Conservation (phyloP, 2,329 filamentous ascomycete genomes). For the Colletotrichum tanaceti region DNA sequence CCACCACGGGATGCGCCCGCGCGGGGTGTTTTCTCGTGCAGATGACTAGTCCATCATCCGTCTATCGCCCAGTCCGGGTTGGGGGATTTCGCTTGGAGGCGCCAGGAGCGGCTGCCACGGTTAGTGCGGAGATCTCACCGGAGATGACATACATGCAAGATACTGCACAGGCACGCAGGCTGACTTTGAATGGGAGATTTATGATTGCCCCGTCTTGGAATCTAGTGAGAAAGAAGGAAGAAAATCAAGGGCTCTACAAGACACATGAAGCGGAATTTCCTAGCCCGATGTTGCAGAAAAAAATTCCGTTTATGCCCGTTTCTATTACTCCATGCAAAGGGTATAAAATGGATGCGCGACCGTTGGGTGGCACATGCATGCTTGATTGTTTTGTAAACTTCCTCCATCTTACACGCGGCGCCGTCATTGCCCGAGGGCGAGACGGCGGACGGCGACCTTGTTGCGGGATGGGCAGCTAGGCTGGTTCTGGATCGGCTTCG, state of each 20-base stretch:
- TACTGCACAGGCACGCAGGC: background rate
- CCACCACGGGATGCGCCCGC: slow-evolving; percentile 15
- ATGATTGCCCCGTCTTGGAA: slow-evolving; percentile 24
- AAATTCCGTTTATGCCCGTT: slow-evolving; percentile 33
- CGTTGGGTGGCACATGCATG: slow-evolving; percentile 20
- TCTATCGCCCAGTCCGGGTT: background rate
- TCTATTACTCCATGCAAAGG: slow-evolving; percentile 39
- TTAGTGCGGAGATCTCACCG: background rate
- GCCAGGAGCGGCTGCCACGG: background rate
- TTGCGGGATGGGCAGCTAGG: background rate
- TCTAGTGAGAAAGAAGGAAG: slow-evolving; percentile 1
- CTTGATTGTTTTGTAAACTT: slow-evolving; percentile 16
- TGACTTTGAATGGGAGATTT: slow-evolving; percentile 12
- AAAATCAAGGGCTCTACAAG: slow-evolving; percentile 20
- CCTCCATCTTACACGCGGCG: slow-evolving; percentile 32
- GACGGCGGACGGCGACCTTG: background rate
- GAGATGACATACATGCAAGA: background rate
- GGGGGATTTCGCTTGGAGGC: background rate
- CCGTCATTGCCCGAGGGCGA: slow-evolving; percentile 2
- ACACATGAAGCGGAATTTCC: slow-evolving; percentile 15
- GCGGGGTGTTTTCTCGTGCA: slow-evolving; percentile 22
- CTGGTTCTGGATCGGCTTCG: slow-evolving; percentile 24
- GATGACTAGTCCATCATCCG: slow-evolving; percentile 4
- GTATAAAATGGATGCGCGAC: slow-evolving; percentile 36
- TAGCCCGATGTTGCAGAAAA: background rate